Evolutionary conservation across 2,329 filamentous ascomycete genomes (phyloP), one percentile per base, ranked within the genome.

Genomic region (Alternaria triticina): DNA sequence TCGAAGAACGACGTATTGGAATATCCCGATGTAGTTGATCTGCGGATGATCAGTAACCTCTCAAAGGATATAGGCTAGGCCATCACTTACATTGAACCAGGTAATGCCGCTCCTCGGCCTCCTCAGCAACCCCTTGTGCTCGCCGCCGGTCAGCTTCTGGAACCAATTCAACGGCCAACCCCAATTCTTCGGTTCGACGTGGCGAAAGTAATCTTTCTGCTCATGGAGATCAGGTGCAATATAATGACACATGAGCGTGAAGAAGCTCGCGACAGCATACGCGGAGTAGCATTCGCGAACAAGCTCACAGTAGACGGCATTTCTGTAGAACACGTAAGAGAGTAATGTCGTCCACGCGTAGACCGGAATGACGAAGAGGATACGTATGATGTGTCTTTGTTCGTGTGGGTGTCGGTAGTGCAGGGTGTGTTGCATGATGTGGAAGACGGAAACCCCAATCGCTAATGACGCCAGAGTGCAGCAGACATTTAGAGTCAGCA

Each of bases 251-350:
- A 96, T 82, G 50, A 96, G 84, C 9, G 91, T 89, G 81, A 96
- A 96, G 84, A 96, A 97, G 67, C 91, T 92, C 28, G 91, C 90
- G 68, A 96, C 94, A 61, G 92, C 92, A 73, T 96, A 95, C 11
- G 93, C 92, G 82, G 96, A 93, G 79, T 96, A 96, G 81, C 92
- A 95, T 77, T 96, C 91, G 72, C 91, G 89, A 46, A 95, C 83
- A 56, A 96, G 89, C 74, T 92, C 86, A 77, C 91, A 96, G 82
- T 96, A 96, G 60, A 96, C 87, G 52, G 90, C 88, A 73, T 94
- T 87, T 77, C 86, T 87, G 83, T 96, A 95, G 82, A 87, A 94
- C 69, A 86, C 84, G 71, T 93, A 88, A 63, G 89, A 89, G 40
- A 95, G 85, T 75, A 92, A 92, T 33, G 91, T 89, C 20, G 93